A percentile compares a stretch with the other conserved stretches of the same genome.
phyloP scores from a whole-genome alignment of 2,329 filamentous ascomycete species.

The Beauveria bassiana region DNA sequence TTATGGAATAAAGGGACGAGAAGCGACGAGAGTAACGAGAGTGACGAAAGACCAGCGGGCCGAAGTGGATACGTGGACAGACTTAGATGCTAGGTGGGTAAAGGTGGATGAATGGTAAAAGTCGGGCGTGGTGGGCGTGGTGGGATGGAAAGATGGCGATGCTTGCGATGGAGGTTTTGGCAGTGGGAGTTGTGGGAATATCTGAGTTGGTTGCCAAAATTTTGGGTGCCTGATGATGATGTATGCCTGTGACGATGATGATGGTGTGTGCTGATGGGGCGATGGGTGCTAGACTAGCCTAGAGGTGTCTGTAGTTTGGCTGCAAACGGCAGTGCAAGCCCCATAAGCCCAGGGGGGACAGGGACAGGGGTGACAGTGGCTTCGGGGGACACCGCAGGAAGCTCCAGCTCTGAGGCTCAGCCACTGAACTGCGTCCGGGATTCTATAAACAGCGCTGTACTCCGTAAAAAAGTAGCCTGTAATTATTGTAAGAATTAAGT shows the following conservation, averaged over 20 bases:
- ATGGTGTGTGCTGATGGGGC: no score
- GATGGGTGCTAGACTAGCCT: no score
- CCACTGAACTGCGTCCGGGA: not conserved
- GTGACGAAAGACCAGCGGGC: conserved; percentile 8
- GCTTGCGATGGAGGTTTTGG: conserved; percentile 8
- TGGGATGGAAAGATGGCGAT: conserved; percentile 3
- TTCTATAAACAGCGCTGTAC: conserved; percentile 1
- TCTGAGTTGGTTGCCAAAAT: not conserved
- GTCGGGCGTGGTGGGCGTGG: not conserved
- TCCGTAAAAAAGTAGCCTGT: no score
- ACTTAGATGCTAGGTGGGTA: not conserved
- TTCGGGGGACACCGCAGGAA: not conserved
- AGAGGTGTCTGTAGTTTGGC: not conserved
- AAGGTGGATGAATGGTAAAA: not conserved
- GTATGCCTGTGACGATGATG: not conserved
- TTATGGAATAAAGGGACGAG: not conserved
- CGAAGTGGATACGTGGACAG: conserved; percentile 6
- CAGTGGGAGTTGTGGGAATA: not conserved
- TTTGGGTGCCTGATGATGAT: not conserved
- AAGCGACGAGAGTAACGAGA: conserved; percentile 3
- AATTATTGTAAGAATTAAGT: no score
- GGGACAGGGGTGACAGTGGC: not conserved
- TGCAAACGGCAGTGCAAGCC: not conserved
- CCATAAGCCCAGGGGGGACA: not conserved
- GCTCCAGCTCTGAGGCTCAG: not conserved